Evolutionary conservation across 768 basidiomycete species (phyloP).

Genomic region (Kwoniella bestiolae): DNA sequence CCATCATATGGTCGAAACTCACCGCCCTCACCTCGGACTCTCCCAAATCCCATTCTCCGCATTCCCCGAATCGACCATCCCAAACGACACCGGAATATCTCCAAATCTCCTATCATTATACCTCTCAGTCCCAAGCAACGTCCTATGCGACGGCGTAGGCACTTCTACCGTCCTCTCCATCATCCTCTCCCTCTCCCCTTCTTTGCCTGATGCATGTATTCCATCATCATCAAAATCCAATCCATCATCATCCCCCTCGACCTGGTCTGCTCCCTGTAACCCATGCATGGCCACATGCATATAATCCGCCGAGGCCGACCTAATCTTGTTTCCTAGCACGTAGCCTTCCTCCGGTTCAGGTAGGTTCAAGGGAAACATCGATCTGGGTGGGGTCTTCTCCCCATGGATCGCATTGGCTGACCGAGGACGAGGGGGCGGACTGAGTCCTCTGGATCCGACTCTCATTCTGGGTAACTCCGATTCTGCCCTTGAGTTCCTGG

Average conservation of each 20-base stretch:
- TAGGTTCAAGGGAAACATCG: slow-evolving; percentile 13
- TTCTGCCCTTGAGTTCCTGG: slow-evolving; percentile 16
- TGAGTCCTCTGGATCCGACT: slow-evolving; percentile 6
- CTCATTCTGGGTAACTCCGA: slow-evolving; percentile 10
- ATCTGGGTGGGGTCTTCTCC: slow-evolving; percentile 15
- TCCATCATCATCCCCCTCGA: not conserved
- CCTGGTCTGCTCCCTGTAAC: slow-evolving; percentile 1
- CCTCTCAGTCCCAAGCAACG: slow-evolving; percentile 46
- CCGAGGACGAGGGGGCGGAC: slow-evolving; percentile 19
- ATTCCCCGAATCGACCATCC: not conserved
- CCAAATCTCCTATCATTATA: slow-evolving; percentile 51
- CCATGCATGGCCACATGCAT: slow-evolving; percentile 44
- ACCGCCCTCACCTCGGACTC: slow-evolving; percentile 14
- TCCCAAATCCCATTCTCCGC: slow-evolving; percentile 13
- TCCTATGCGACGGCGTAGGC: slow-evolving; percentile 44
- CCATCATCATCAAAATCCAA: slow-evolving; percentile 12
- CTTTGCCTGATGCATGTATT: not conserved
- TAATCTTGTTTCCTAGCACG: not conserved
- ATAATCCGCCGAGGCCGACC: slow-evolving; percentile 30
- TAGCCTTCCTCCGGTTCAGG: slow-evolving; percentile 3
- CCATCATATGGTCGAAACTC: too few relatives aligned
- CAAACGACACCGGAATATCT: slow-evolving; percentile 36
- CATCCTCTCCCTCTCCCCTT: not conserved
- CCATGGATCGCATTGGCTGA: slow-evolving; percentile 16
- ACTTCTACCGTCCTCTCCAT: not conserved